These are phyloP conservation scores for Fusarium illudens DNA, from an alignment of 2,329 filamentous ascomycete genomes.

Conservation along the genomic window DNA sequence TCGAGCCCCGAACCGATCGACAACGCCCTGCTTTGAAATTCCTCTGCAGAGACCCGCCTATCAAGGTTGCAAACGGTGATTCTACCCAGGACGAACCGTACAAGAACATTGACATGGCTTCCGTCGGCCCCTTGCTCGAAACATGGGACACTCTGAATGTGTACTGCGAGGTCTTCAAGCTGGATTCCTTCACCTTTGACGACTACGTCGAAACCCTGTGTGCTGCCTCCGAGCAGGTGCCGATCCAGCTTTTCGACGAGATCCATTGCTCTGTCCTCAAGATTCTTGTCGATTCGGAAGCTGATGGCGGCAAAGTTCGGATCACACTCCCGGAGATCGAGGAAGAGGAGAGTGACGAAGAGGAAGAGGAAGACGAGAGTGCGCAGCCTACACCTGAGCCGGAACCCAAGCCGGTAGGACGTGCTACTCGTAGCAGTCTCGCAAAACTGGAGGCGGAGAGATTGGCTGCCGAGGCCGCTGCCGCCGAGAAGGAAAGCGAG, in stretches of 20 bases:
- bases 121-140: slow-evolving; percentile 85
- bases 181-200: slow-evolving; percentile 98
- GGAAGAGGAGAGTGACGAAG: slow-evolving; percentile 73
- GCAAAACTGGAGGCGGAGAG: slow-evolving; percentile 81
- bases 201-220: slow-evolving; percentile 91
- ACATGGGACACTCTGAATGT: slow-evolving; percentile 98
- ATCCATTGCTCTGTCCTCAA: slow-evolving; percentile 92
- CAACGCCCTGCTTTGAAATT: slow-evolving; percentile 81
- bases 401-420: slow-evolving; percentile 70
- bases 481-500: slow-evolving; percentile 60
- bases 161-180: slow-evolving; percentile 92
- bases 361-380: slow-evolving; percentile 65
- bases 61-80: slow-evolving; percentile 53
- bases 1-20: slow-evolving; percentile 72
- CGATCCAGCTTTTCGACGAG: slow-evolving; percentile 88
- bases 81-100: slow-evolving; percentile 19
- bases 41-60: slow-evolving; percentile 71
- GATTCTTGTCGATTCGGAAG: slow-evolving; percentile 78
- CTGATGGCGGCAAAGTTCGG: slow-evolving; percentile 80
- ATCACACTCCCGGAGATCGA: slow-evolving; percentile 79
- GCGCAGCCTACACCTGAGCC: slow-evolving; percentile 71
- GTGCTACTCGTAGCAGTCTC: slow-evolving; percentile 86
- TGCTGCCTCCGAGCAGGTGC: slow-evolving; percentile 75
- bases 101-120: slow-evolving; percentile 77
- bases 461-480: slow-evolving; percentile 67